Base-by-base conservation (phyloP, 345 rosid genomes). In the Reutealis trisperma region DNA sequence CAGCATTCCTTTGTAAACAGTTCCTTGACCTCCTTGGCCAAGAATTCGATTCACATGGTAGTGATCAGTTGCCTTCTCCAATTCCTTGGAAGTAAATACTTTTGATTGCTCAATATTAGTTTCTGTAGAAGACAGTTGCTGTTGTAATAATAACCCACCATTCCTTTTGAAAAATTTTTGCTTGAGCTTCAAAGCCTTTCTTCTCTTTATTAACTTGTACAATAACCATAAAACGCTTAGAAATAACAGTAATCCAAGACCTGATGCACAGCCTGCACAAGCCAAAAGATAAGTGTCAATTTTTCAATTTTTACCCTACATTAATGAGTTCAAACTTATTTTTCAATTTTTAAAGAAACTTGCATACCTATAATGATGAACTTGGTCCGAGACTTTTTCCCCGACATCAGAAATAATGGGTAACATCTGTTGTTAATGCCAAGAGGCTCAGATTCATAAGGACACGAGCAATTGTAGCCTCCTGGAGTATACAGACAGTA, bases 1-100 rank as follows among this genome's bases (percentile, higher is more conserved):
- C 51, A 65, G 41, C 70, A 41, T 65, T 41, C 49, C 70, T 65
- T 65, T 51, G 47, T 74, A 74, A 24, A 74, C 70, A 8, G 77
- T 74, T 44, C 69, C 76, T 45, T 62, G 76, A 51, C 76, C 76
- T 44, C 76, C 76, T 47, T 62, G 69, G 25, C 76, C 60, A 8
- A 44, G 27, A 7, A 62, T 47, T 47, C 77, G 19, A 32, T 64
- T 63, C 21, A 25, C 58, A n/a, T 74, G 22, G 25, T n/a, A 66
- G 11, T 75, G 32, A 52, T 75, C 78, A 2, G 78, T 75, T 47
- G 78, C 78, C 9, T 54, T 75, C 1, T 75, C 72, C 24, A 75
- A 25, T 9, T 67, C 78, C 25, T 54, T 55, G 41, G 72, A 75
- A 24, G n/a, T 75, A 63, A 75, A 75, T 10, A 66, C 9, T 58